These are phyloP conservation scores for Starmerella floris DNA, from an alignment of 805 yeast species.

Conservation along the genomic window DNA sequence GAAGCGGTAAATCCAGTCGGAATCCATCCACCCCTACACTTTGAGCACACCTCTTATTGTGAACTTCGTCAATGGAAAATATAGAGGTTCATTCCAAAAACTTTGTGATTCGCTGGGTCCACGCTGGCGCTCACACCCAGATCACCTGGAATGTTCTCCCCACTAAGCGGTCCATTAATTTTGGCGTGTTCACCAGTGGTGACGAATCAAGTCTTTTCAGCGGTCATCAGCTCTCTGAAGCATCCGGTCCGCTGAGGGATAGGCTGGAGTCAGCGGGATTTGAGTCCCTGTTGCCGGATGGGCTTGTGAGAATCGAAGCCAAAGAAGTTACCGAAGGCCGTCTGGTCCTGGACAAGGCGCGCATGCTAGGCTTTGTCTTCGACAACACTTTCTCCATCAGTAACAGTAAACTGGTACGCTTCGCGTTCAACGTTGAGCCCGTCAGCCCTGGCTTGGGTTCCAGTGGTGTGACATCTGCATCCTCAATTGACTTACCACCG, in stretches of 20 bases:
- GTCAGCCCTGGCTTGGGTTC: neutral
- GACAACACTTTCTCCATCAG: constrained; percentile 86
- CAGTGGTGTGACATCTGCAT: too few relatives aligned
- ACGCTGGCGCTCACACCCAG: constrained; percentile 50
- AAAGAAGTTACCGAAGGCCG: constrained; percentile 53
- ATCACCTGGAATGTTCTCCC: constrained; percentile 79
- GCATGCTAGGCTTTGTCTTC: constrained; percentile 74
- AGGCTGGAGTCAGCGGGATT: constrained; percentile 44
- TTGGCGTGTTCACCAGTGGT: constrained; percentile 24
- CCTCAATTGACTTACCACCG: too few relatives aligned
- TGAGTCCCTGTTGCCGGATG: constrained; percentile 31
- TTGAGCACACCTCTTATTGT: too few relatives aligned
- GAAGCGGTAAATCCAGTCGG: too few relatives aligned
- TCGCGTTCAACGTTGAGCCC: constrained; percentile 27
- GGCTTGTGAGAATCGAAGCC: constrained; percentile 45
- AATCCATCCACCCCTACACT: too few relatives aligned
- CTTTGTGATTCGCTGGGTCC: constrained; percentile 82
- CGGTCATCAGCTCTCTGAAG: constrained; percentile 8
- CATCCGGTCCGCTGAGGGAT: constrained; percentile 28
- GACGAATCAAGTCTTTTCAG: neutral
- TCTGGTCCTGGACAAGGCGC: constrained; percentile 40
- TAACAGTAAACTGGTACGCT: constrained; percentile 65
- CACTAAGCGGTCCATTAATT: constrained; percentile 43
- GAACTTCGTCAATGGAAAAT: constrained; percentile 76
- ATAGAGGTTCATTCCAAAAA: constrained; percentile 82